phyloP scores from a whole-genome alignment of 1,284 basidiomycete species.

The Moesziomyces sp. region DNA sequence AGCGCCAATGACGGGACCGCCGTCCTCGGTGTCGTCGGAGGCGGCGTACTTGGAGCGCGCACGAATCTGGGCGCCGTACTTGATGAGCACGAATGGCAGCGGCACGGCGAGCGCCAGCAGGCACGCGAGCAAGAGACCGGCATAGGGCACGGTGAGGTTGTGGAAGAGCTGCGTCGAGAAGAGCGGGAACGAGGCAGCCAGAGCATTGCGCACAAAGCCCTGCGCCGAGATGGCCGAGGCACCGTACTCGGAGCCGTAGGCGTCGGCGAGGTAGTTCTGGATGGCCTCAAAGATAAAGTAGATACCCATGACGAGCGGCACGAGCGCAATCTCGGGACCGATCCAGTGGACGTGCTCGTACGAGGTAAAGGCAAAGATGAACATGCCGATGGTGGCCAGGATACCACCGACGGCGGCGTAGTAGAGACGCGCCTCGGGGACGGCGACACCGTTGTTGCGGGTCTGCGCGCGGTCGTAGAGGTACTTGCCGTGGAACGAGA shows the following conservation, averaged over 20 bases:
- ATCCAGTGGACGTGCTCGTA: constrained; percentile 59
- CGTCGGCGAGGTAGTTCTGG: constrained; percentile 52
- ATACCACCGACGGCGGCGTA: constrained; percentile 52
- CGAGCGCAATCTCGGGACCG: constrained; percentile 53
- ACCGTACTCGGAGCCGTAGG: constrained; percentile 50
- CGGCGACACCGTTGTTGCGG: constrained; percentile 52
- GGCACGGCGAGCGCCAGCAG: constrained; percentile 50
- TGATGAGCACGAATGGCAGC: constrained; percentile 55
- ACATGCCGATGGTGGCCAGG: constrained; percentile 52
- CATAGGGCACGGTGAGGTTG: constrained; percentile 48
- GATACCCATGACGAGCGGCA: constrained; percentile 57
- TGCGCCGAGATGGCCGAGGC: constrained; percentile 55
- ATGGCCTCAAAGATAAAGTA: constrained; percentile 58
- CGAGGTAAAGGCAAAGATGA: constrained; percentile 58
- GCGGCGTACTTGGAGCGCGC: constrained; percentile 56
- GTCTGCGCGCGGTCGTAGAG: constrained; percentile 50
- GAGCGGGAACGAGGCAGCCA: constrained; percentile 53
- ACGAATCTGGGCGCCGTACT: constrained; percentile 53
- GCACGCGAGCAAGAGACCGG: constrained; percentile 51
- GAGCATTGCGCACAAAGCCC: constrained; percentile 53
- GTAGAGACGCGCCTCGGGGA: constrained; percentile 60
- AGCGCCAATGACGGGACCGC: constrained; percentile 45
- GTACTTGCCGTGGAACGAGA: constrained; percentile 56
- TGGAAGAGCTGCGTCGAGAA: constrained; percentile 60
- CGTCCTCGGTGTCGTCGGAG: constrained; percentile 33